phyloP scores from a whole-genome alignment of 1,284 basidiomycete species.

The Naganishia sp. region DNA sequence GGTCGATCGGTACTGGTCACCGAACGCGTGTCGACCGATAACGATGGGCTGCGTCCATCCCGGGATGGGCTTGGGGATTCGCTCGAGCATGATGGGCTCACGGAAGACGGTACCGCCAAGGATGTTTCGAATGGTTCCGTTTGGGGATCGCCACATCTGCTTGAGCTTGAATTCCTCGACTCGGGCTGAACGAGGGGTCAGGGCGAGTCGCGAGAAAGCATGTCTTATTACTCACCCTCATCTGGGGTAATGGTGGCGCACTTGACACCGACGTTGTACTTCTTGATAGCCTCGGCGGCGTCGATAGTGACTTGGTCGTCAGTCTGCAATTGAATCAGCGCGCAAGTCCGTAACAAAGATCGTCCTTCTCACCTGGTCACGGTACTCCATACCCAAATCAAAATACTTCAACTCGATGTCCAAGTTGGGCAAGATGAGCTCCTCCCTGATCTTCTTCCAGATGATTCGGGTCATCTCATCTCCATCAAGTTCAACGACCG shows the following conservation, averaged over 20 bases:
- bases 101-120: slow-evolving; percentile 98
- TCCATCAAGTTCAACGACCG: slow-evolving; percentile 93
- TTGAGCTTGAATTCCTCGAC: slow-evolving; percentile 86
- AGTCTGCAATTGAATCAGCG: slow-evolving; percentile 60
- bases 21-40: slow-evolving; percentile 95
- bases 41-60: slow-evolving; percentile 97
- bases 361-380: slow-evolving; percentile 68
- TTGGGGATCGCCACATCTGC: slow-evolving; percentile 96
- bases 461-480: slow-evolving; percentile 98
- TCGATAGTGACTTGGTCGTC: slow-evolving; percentile 92
- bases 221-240: slow-evolving; percentile 62
- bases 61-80: slow-evolving; percentile 89
- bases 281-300: slow-evolving; percentile 85
- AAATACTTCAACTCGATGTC: slow-evolving; percentile 98
- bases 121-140: slow-evolving; percentile 97
- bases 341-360: background rate
- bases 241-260: slow-evolving; percentile 99
- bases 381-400: slow-evolving; percentile 89
- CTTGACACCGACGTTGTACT: slow-evolving; percentile 75
- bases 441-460: slow-evolving; percentile 97
- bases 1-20: slow-evolving; percentile 92
- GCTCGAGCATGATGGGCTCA: slow-evolving; percentile 90
- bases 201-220: background rate
- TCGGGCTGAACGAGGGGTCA: slow-evolving; percentile 35
- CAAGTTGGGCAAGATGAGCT: slow-evolving; percentile 94